Percentiles rank a stretch among this genome's conserved stretches.
Evolutionary conservation across 345 rosid genomes (phyloP).

Genomic region (Eucalyptus erythrocorys): DNA sequence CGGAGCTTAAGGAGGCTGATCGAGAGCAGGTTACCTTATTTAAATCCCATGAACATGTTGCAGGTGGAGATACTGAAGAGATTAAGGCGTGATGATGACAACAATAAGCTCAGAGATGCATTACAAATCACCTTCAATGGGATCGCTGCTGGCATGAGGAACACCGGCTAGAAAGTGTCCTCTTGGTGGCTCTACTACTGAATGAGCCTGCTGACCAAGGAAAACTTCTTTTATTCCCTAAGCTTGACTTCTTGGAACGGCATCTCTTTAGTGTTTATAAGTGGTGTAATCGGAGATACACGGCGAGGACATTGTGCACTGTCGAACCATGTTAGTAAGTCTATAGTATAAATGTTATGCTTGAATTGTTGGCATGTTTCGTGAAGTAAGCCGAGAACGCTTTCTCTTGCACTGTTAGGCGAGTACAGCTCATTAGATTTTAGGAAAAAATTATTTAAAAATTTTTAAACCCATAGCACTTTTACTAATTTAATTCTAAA

Average conservation of each 20-base stretch:
- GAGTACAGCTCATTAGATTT: neutral
- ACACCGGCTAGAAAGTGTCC: constrained; percentile 29
- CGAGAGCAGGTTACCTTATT: constrained; percentile 84
- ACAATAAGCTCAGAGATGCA: constrained; percentile 79
- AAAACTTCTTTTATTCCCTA: neutral
- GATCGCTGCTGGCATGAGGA: constrained; percentile 97
- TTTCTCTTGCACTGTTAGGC: neutral
- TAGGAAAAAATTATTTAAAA: no score
- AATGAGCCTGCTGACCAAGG: neutral
- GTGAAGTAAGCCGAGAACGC: neutral
- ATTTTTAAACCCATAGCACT: no score
- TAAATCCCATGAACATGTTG: constrained; percentile 83
- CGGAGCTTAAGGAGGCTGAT: constrained; percentile 81
- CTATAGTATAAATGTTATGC: neutral
- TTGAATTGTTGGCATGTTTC: neutral
- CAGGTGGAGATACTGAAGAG: constrained; percentile 91
- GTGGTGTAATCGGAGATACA: neutral
- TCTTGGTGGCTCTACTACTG: neutral
- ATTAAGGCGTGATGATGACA: constrained; percentile 75
- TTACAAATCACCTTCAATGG: constrained; percentile 90
- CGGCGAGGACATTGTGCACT: neutral
- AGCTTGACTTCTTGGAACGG: neutral
- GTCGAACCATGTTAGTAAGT: neutral
- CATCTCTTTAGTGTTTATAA: neutral
- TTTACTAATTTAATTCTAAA: no score